Evolutionary conservation across 148 eudicot species (phyloP), one percentile per base, ranked within the genome.

Genomic region (Talinum fruticosum): DNA sequence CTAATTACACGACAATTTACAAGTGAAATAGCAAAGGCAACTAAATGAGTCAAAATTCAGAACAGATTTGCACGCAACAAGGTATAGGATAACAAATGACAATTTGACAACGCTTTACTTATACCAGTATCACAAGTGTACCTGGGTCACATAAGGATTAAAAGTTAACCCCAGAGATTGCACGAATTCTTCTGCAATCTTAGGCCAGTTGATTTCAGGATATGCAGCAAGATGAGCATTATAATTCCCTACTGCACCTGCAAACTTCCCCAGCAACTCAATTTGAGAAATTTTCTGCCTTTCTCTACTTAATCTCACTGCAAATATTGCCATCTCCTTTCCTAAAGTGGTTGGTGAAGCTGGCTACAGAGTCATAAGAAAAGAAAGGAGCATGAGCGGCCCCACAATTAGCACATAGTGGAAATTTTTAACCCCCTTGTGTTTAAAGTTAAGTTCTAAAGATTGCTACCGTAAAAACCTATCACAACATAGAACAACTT

Each of bases 301-400:
- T 84, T 92, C 96, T 80, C 88, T 83, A 79, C 88, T 88, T 81
- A 95, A 80, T 76, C 98, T 87, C 78, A 86, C 82, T 16, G 90
- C 96, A 86, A 91, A 89, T 51, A 91, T 87, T 64, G 96, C 84
- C 90, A 95, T 88, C 84, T 95, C 98, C 86, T 95, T 92, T 36
- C 96, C 98, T 76, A 90, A 82, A 2, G 98, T 92, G 62, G 98
- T 95, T 44, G 98, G 98, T 74, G 98, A 90, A 82, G 97, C 99
- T 77, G 99, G 89, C 99, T 95, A 86, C 83, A 88, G 30, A 51
- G 67, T 49, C 75, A 34, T 14, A 75, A 53, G 32, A 10, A 66
- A 19, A 18, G 28, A n/a, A 69, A 72, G 28, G n/a, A 45, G n/a
- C 71, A 62, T 33, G 78, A 47, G 69, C 35, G 21, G 34, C 72